These are phyloP conservation scores for Phytophthora hibernalis DNA, from an alignment of 352 stramenopile species.

Conservation along the genomic window DNA sequence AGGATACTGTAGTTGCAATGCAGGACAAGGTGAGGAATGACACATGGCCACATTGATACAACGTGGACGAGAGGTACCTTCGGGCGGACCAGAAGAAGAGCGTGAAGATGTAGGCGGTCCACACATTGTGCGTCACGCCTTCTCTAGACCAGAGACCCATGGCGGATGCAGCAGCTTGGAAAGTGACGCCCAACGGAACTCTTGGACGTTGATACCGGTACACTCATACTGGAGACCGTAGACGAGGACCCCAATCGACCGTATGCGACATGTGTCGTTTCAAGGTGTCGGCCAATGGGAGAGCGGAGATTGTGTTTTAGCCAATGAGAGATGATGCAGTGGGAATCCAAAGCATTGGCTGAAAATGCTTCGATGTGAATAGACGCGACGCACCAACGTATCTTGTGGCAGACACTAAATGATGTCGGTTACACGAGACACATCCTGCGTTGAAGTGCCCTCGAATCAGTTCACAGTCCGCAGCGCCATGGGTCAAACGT, in stretches of 20 bases:
- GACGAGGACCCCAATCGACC: neutral
- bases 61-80: slow-evolving; percentile 32
- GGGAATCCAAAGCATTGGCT: slow-evolving; percentile 4
- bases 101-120: slow-evolving; percentile 73
- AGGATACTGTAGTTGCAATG: slow-evolving; percentile 52
- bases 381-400: neutral
- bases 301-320: neutral
- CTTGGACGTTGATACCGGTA: slow-evolving; percentile 11
- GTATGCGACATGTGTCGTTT: slow-evolving; percentile 29
- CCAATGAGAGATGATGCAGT: neutral
- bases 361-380: neutral
- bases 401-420: neutral
- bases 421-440: neutral
- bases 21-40: neutral
- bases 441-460: slow-evolving; percentile 25
- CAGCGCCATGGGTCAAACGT: slow-evolving; percentile 27
- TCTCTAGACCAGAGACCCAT: slow-evolving; percentile 36
- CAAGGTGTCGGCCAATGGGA: slow-evolving; percentile 11
- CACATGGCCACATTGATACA: slow-evolving; percentile 4
- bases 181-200: slow-evolving; percentile 2
- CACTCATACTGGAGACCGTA: slow-evolving; percentile 22
- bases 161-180: neutral
- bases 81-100: slow-evolving; percentile 81
- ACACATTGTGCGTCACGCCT: slow-evolving; percentile 58
- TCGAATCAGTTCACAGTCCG: slow-evolving; percentile 10